Conservation (phyloP, 169 alveolate genomes). For the Cryptosporidium sp. region DNA sequence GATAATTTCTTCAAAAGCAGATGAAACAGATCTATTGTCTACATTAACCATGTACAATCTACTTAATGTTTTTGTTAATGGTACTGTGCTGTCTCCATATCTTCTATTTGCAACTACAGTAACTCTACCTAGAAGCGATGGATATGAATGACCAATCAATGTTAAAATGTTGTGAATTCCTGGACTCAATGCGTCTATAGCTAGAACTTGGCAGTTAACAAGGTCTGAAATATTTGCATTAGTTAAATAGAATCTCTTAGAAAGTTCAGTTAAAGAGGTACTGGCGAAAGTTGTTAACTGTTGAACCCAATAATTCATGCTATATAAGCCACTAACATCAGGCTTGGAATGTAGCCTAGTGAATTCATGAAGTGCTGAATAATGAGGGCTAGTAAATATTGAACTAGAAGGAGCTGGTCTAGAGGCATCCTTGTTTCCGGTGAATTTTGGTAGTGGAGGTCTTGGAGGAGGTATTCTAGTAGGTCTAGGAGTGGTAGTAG, state of each 20-base stretch:
- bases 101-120: slow-evolving; percentile 33
- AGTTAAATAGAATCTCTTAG: slow-evolving; percentile 12
- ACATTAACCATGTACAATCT: slow-evolving; percentile 18
- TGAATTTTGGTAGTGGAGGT: slow-evolving; percentile 64
- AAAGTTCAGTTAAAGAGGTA: background rate
- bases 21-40: background rate
- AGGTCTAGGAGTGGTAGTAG: slow-evolving; percentile 13
- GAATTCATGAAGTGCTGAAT: background rate
- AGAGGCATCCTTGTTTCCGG: slow-evolving; percentile 14
- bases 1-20: slow-evolving; percentile 5
- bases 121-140: background rate
- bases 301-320: slow-evolving; percentile 19
- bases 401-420: slow-evolving; percentile 50
- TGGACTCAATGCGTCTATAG: background rate
- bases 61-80: slow-evolving; percentile 1
- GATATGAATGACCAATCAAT: slow-evolving; percentile 15
- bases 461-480: slow-evolving; percentile 36
- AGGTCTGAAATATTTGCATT: background rate
- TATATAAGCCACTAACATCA: background rate
- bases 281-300: background rate
- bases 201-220: slow-evolving; percentile 14
- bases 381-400: background rate
- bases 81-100: background rate
- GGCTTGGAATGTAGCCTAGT: background rate
- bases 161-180: background rate